phyloP scores from a whole-genome alignment of 2,329 filamentous ascomycete species.

The Bimuria novae-zelandiae region DNA sequence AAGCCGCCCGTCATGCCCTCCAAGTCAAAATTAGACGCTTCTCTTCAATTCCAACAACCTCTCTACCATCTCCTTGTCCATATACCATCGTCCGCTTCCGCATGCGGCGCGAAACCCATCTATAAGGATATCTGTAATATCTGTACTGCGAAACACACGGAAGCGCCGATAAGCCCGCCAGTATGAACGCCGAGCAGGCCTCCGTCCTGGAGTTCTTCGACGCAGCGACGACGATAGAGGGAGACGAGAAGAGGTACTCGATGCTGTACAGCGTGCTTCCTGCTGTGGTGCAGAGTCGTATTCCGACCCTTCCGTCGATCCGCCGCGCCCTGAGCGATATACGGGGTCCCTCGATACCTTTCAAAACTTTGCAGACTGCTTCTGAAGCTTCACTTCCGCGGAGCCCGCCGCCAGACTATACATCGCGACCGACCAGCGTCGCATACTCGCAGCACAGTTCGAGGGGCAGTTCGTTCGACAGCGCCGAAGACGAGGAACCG shows the following conservation, averaged over 20 bases:
- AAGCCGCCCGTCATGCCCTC: constrained; percentile 3
- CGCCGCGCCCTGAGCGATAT: constrained; percentile 40
- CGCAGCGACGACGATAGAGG: constrained; percentile 12
- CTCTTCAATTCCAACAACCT: background rate
- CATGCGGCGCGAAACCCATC: background rate
- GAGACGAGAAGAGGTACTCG: constrained; percentile 39
- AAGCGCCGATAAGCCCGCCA: background rate
- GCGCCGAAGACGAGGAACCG: constrained; percentile 26
- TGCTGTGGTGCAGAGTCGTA: constrained; percentile 55
- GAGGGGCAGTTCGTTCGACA: constrained; percentile 19
- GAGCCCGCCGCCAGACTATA: constrained; percentile 47
- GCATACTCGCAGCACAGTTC: constrained; percentile 13
- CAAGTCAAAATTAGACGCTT: background rate
- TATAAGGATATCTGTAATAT: background rate
- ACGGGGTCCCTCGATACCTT: constrained; percentile 22
- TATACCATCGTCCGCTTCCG: background rate
- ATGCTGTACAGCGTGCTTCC: constrained; percentile 61
- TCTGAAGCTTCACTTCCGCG: constrained; percentile 26
- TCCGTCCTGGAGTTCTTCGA: constrained; percentile 14
- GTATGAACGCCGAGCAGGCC: constrained; percentile 5
- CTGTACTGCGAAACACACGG: background rate
- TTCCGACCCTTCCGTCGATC: constrained; percentile 58
- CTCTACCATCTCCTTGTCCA: background rate
- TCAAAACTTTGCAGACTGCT: constrained; percentile 20
- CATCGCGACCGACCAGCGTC: constrained; percentile 29